phyloP scores from a whole-genome alignment of 345 rosid genomes.

The Populus pruinosa region DNA sequence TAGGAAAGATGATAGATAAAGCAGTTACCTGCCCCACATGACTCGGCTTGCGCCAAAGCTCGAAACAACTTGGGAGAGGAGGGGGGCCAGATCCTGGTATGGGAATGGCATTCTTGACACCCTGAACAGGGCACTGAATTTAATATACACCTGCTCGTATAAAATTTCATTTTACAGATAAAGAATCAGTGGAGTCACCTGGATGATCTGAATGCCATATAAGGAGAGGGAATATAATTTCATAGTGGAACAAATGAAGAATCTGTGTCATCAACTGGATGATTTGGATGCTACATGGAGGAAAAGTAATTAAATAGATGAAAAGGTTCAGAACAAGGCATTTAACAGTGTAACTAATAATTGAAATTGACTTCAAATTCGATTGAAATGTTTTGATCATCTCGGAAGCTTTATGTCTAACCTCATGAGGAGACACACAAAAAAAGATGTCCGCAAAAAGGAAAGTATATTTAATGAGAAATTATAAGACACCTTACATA shows the following conservation, averaged over 20 bases:
- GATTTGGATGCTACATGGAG: no score
- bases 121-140: conserved; percentile 85
- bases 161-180: not conserved
- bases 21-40: conserved; percentile 88
- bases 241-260: not conserved
- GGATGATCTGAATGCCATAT: no score
- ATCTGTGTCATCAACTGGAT: not conserved
- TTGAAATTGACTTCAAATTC: no score
- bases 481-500: not conserved
- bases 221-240: no score
- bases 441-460: no score
- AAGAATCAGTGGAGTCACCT: no score
- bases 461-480: not conserved
- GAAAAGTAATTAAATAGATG: no score
- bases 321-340: no score
- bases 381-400: no score
- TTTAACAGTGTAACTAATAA: no score
- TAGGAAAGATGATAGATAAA: not conserved
- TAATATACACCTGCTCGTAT: conserved; percentile 61
- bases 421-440: no score
- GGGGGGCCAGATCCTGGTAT: conserved; percentile 51
- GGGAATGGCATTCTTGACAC: conserved; percentile 70
- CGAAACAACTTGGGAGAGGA: conserved; percentile 57
- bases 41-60: conserved; percentile 67
- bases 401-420: no score